Conservation (phyloP, 331 rosid genomes). For the Spiraea crenata region DNA sequence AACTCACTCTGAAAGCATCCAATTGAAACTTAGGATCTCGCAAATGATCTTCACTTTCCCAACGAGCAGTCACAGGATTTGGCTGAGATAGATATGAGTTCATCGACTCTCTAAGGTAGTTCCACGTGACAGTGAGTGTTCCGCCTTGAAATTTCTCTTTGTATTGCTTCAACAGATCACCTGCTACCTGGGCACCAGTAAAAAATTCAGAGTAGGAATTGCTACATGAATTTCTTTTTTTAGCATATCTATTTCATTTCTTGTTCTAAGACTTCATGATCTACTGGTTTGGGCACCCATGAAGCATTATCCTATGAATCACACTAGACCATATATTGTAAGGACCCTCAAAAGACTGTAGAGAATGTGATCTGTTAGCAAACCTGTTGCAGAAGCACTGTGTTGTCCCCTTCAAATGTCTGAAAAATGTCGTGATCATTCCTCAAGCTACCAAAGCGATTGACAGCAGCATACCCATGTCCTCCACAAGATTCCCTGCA, state of each 20-base stretch:
- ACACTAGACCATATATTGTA: background rate
- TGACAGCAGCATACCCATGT: conserved; percentile 97
- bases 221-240: background rate
- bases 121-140: conserved; percentile 87
- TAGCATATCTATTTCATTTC: background rate
- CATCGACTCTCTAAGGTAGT: conserved; percentile 88
- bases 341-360: background rate
- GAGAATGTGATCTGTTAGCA: conserved; percentile 12
- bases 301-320: conserved; percentile 5
- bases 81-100: conserved; percentile 89
- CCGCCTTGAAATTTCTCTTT: conserved; percentile 83
- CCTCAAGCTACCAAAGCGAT: conserved; percentile 82
- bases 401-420: conserved; percentile 99
- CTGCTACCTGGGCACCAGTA: conserved; percentile 65
- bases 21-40: conserved; percentile 90
- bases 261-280: background rate
- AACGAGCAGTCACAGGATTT: conserved; percentile 87
- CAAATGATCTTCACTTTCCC: conserved; percentile 87
- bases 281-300: background rate
- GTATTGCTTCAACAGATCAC: conserved; percentile 84
- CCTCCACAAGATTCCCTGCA: conserved; percentile 99
- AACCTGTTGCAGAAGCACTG: conserved; percentile 97
- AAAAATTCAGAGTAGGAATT: conserved; percentile 11
- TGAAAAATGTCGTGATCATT: conserved; percentile 98
- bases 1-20: conserved; percentile 97